phyloP scores from a whole-genome alignment of 2,329 filamentous ascomycete species.

The Mycocentrospora acerina region DNA sequence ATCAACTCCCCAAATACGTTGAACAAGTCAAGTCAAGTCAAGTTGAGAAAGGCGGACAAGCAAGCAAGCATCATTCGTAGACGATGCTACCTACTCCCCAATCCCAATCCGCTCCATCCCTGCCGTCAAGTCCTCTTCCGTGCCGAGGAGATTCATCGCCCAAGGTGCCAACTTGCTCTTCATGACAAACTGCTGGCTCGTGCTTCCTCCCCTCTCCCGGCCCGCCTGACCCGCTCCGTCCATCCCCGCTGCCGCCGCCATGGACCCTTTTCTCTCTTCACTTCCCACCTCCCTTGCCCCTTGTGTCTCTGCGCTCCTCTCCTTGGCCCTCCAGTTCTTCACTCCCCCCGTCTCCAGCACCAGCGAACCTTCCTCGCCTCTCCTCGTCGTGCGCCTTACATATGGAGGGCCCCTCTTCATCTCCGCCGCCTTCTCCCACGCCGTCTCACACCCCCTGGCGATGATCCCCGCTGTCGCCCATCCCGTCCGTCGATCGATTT shows the following conservation, averaged over 20 bases:
- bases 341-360: constrained; percentile 16
- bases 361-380: constrained; percentile 23
- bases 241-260: constrained; percentile 9
- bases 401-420: constrained; percentile 78
- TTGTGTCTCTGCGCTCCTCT: constrained; percentile 9
- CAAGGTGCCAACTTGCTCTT: constrained; percentile 67
- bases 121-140: constrained; percentile 69
- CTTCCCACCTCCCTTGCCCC: constrained; percentile 9
- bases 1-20: too few relatives aligned
- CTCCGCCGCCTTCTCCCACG: constrained; percentile 75
- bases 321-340: constrained; percentile 12
- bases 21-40: too few relatives aligned
- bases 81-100: too few relatives aligned
- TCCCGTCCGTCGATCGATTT: constrained; percentile 78
- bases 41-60: too few relatives aligned
- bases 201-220: constrained; percentile 18
- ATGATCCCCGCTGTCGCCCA: constrained; percentile 85
- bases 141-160: constrained; percentile 74
- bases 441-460: constrained; percentile 78
- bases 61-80: too few relatives aligned
- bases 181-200: constrained; percentile 49
- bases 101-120: constrained; percentile 33
- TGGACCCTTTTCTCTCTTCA: constrained; percentile 3
- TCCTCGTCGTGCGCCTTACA: constrained; percentile 18
- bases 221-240: constrained; percentile 1